Percentiles rank a stretch among this genome's conserved stretches.
These are phyloP conservation scores for Metschnikowia corniflorae DNA, from an alignment of 805 yeast genomes.

Conservation along the genomic window DNA sequence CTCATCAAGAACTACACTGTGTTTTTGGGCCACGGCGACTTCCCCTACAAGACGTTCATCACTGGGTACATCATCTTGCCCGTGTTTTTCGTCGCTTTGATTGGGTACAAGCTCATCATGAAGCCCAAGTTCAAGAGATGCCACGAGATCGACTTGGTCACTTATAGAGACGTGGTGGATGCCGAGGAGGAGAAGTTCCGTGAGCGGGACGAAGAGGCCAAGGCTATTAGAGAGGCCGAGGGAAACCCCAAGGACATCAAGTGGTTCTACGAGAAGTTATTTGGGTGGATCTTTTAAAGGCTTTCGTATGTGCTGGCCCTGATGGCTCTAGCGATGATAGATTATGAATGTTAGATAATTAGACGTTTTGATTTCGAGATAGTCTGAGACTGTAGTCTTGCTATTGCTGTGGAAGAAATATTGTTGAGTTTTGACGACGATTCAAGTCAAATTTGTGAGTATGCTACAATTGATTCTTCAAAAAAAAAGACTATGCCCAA, in stretches of 20 bases:
- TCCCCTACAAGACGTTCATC: conserved; percentile 59
- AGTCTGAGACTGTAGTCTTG: too few relatives aligned
- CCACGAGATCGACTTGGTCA: conserved; percentile 57
- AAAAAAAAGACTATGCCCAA: too few relatives aligned
- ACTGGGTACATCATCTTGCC: conserved; percentile 79
- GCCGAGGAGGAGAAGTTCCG: conserved; percentile 46
- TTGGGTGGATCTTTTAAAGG: conserved; percentile 48
- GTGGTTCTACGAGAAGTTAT: conserved; percentile 47
- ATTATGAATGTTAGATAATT: background rate
- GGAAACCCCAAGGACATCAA: conserved; percentile 40
- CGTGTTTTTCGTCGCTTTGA: conserved; percentile 49
- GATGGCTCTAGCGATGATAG: background rate
- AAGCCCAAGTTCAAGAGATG: conserved; percentile 50
- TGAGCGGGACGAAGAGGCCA: conserved; percentile 30
- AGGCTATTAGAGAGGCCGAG: conserved; percentile 39
- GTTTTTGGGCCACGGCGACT: conserved; percentile 46
- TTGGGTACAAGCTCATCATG: conserved; percentile 57
- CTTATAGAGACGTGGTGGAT: conserved; percentile 54
- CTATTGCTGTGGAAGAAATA: too few relatives aligned
- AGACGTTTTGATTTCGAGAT: background rate
- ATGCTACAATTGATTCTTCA: too few relatives aligned
- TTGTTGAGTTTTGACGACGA: too few relatives aligned
- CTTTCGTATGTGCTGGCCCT: background rate
- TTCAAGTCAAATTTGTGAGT: too few relatives aligned
- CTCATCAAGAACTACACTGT: conserved; percentile 65